These are phyloP conservation scores for Coniella lustricola DNA, from an alignment of 2,329 filamentous ascomycete genomes.

Conservation along the genomic window DNA sequence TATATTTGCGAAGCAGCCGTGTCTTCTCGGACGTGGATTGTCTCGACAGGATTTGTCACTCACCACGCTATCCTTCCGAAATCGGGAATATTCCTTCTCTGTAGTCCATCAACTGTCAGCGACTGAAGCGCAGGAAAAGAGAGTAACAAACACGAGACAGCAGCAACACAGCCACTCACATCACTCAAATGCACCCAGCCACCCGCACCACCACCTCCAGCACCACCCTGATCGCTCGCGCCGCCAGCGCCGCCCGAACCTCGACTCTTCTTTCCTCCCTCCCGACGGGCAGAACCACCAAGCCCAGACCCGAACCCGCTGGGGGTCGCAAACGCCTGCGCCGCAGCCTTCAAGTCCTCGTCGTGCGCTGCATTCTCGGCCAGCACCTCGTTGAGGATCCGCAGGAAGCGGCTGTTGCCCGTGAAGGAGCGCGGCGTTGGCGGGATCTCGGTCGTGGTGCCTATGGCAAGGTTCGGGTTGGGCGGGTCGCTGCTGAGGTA, in stretches of 20 bases:
- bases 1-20: not conserved
- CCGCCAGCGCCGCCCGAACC: constrained; percentile 50
- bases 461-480: constrained; percentile 47
- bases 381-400: constrained; percentile 52
- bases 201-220: constrained; percentile 51
- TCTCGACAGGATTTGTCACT: too few relatives aligned
- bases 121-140: not conserved
- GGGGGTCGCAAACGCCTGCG: constrained; percentile 51
- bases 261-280: constrained; percentile 32
- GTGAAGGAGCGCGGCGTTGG: constrained; percentile 54
- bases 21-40: too few relatives aligned
- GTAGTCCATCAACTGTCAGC: not conserved
- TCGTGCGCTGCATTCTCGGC: constrained; percentile 49
- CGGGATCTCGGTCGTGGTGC: constrained; percentile 50
- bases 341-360: constrained; percentile 47
- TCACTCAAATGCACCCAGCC: constrained; percentile 62
- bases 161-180: too few relatives aligned
- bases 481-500: constrained; percentile 49
- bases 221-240: constrained; percentile 52
- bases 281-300: too few relatives aligned
- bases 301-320: constrained; percentile 47
- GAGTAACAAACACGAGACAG: not conserved
- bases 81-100: constrained; percentile 53
- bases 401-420: constrained; percentile 53
- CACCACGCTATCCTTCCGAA: constrained; percentile 59